Evolutionary conservation across 2,329 filamentous ascomycete genomes (phyloP).

Genomic region (Alternaria ventricosa): DNA sequence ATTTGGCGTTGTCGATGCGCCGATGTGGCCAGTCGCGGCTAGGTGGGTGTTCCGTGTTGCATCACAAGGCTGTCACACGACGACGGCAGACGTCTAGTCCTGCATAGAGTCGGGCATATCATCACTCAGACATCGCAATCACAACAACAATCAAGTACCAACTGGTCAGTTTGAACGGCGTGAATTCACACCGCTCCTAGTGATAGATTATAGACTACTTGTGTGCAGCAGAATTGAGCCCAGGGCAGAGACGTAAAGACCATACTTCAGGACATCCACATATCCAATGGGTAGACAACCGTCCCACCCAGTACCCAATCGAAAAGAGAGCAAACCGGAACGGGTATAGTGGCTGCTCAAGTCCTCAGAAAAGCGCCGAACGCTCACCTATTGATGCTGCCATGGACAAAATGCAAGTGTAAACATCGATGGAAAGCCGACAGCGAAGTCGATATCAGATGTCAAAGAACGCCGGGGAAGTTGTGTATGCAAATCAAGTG

Average conservation of each 20-base stretch:
- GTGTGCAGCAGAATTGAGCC: conserved; percentile 13
- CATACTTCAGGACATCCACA: background rate
- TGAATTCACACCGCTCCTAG: conserved; percentile 43
- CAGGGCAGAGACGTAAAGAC: conserved; percentile 20
- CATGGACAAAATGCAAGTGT: conserved; percentile 42
- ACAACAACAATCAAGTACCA: background rate
- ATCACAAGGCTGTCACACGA: background rate
- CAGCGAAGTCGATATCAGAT: conserved; percentile 21
- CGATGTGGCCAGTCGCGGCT: background rate
- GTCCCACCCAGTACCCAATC: conserved; percentile 13
- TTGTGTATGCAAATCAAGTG: conserved; percentile 32
- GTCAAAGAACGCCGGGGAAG: conserved; percentile 29
- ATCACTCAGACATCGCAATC: background rate
- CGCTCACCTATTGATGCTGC: conserved; percentile 52
- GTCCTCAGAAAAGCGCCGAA: conserved; percentile 52
- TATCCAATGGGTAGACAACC: conserved; percentile 13
- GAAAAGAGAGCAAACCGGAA: conserved; percentile 34
- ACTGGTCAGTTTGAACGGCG: conserved; percentile 26
- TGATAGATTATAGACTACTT: conserved; percentile 17
- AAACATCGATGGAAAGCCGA: conserved; percentile 23
- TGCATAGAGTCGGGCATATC: background rate
- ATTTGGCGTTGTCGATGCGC: background rate
- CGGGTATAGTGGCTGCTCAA: conserved; percentile 49
- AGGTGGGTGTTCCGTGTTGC: background rate
- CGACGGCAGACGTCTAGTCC: background rate